Evolutionary conservation across 148 eudicot species (phyloP).

Genomic region (Selenicereus undatus): DNA sequence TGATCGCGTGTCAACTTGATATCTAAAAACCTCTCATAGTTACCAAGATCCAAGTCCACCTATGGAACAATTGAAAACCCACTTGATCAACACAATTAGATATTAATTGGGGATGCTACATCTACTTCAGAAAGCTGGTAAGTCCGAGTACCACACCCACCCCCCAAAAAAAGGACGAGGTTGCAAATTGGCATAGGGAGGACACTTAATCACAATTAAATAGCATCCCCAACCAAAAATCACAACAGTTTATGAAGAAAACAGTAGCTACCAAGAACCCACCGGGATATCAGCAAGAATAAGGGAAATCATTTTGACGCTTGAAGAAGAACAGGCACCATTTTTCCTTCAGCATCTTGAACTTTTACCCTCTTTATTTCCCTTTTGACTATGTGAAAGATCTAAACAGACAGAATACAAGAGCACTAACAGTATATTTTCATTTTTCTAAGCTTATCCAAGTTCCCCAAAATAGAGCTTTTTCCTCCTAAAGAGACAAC

Average conservation of each 20-base stretch:
- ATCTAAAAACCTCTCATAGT: slow-evolving; percentile 91
- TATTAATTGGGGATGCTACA: neutral
- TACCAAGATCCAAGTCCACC: slow-evolving; percentile 99
- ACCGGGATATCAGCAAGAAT: neutral
- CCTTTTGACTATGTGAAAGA: slow-evolving; percentile 15
- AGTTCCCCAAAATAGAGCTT: neutral
- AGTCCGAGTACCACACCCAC: neutral
- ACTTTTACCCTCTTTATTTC: neutral
- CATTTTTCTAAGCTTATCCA: slow-evolving; percentile 8
- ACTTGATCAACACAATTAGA: neutral
- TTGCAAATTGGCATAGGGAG: neutral
- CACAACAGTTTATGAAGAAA: slow-evolving; percentile 1
- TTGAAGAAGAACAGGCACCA: slow-evolving; percentile 9
- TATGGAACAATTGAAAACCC: slow-evolving; percentile 21
- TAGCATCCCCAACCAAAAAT: neutral
- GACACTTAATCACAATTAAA: slow-evolving; percentile 11
- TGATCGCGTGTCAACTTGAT: slow-evolving; percentile 78
- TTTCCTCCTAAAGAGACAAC: neutral
- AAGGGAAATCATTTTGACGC: slow-evolving; percentile 4
- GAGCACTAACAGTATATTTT: neutral
- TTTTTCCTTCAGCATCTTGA: slow-evolving; percentile 1
- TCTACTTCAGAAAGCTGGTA: neutral
- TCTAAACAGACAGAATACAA: neutral
- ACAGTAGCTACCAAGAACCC: slow-evolving; percentile 12
- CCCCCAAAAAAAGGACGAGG: neutral